These are phyloP conservation scores for Epicoccum sorghinum DNA, from an alignment of 2,329 filamentous ascomycete genomes.

Conservation along the genomic window DNA sequence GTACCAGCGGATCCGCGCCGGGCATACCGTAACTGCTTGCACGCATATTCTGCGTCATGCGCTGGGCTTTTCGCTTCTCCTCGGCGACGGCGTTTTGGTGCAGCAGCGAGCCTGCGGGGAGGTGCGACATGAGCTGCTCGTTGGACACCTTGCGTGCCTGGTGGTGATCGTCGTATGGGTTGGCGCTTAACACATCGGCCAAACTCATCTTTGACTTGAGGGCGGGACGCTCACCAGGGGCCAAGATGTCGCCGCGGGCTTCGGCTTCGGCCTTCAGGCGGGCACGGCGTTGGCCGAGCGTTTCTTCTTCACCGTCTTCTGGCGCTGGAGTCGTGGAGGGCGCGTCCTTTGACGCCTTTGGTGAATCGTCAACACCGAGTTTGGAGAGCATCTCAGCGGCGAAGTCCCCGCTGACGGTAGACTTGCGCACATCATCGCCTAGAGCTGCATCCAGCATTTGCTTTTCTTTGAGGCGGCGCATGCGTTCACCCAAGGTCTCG, in stretches of 20 bases:
- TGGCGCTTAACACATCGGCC: conserved; percentile 66
- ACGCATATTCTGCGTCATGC: conserved; percentile 43
- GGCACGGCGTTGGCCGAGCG: conserved; percentile 75
- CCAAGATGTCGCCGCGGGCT: conserved; percentile 48
- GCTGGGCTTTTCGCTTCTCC: conserved; percentile 44
- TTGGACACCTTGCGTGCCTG: conserved; percentile 46
- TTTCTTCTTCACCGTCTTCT: conserved; percentile 67
- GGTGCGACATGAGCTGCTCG: conserved; percentile 40
- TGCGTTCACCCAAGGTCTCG: conserved; percentile 70
- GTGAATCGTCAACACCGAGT: conserved; percentile 36
- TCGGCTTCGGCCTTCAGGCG: conserved; percentile 75
- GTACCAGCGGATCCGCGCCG: conserved; percentile 37
- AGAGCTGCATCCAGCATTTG: conserved; percentile 56
- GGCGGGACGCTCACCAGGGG: conserved; percentile 36
- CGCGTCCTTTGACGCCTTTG: conserved; percentile 30
- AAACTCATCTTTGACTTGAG: conserved; percentile 59
- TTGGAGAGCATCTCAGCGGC: conserved; percentile 69
- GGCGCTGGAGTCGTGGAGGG: conserved; percentile 24
- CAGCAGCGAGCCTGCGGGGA: conserved; percentile 51
- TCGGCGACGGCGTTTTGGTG: conserved; percentile 46
- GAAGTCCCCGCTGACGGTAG: conserved; percentile 69
- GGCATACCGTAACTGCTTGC: conserved; percentile 35
- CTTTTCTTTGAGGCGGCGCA: conserved; percentile 67
- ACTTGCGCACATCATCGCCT: conserved; percentile 47
- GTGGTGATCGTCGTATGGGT: conserved; percentile 52